These are phyloP conservation scores for Davidsoniella neocaledoniae DNA, from an alignment of 2,329 filamentous ascomycete species.

Conservation along the genomic window DNA sequence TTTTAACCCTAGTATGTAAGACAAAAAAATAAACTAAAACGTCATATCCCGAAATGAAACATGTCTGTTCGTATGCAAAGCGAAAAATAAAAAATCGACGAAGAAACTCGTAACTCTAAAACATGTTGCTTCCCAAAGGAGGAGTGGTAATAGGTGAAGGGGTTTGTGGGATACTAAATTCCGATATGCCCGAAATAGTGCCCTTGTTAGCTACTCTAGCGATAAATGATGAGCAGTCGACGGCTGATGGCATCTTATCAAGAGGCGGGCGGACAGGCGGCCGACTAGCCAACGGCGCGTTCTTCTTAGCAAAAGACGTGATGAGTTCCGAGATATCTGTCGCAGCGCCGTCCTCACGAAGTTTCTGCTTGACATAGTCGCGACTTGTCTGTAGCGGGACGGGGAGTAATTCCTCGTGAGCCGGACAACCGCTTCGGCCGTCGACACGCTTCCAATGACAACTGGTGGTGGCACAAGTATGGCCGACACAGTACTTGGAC, in stretches of 20 bases:
- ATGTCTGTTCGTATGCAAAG: background rate
- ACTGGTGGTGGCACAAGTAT: slow-evolving; percentile 1
- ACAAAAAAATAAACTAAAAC: background rate
- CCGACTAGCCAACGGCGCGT: background rate
- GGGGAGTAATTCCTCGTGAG: slow-evolving; percentile 1
- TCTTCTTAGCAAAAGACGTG: background rate
- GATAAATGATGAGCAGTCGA: slow-evolving; percentile 3
- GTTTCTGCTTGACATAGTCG: background rate
- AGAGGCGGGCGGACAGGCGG: background rate
- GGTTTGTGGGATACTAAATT: background rate
- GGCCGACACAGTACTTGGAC: background rate
- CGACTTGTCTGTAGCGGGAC: slow-evolving; percentile 1
- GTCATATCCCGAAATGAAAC: background rate
- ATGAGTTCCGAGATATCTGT: background rate
- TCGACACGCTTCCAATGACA: background rate
- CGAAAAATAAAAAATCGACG: background rate
- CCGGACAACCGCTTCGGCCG: background rate
- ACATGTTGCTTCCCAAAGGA: background rate
- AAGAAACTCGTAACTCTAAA: background rate
- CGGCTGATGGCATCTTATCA: background rate
- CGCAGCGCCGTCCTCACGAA: background rate
- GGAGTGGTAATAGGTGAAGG: background rate
- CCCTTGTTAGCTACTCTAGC: background rate
- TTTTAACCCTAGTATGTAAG: background rate
- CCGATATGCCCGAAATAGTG: background rate